Conservation (phyloP, 345 rosid genomes). For the Citrus mangshanensis region DNA sequence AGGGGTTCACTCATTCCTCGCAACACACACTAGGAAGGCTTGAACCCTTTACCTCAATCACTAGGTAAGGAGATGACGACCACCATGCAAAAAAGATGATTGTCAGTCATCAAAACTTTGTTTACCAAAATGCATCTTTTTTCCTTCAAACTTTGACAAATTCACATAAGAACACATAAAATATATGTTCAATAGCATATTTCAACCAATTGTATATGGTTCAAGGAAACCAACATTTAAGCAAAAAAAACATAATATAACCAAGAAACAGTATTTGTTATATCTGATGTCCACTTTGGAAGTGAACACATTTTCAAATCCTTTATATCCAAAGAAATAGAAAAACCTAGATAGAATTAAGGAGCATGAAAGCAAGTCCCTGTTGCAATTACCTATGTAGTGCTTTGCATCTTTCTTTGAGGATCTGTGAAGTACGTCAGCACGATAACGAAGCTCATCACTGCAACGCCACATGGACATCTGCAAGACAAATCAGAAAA, state of each 20-base stretch:
- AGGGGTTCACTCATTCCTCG: neutral
- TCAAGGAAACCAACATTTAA: neutral
- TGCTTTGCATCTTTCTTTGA: conserved; percentile 93
- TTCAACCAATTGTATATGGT: neutral
- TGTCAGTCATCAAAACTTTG: neutral
- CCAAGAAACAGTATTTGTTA: neutral
- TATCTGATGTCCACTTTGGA: neutral
- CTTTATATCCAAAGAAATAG: neutral
- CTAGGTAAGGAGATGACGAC: neutral
- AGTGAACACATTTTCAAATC: neutral
- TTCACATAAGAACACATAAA: neutral
- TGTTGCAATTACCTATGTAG: conserved; percentile 65
- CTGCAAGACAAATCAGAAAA: conserved; percentile 36
- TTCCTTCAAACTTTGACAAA: neutral
- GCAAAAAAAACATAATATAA: neutral
- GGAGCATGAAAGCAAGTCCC: neutral
- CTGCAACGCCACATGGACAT: conserved; percentile 99
- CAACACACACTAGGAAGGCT: neutral
- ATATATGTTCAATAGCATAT: neutral
- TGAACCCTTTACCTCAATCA: neutral
- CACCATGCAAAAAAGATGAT: neutral
- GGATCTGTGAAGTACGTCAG: conserved; percentile 69
- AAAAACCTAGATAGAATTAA: neutral
- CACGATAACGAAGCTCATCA: conserved; percentile 81
- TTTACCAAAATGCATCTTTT: neutral